Evolutionary conservation across 805 yeast species (phyloP).

Genomic region (Candida glaebosa): DNA sequence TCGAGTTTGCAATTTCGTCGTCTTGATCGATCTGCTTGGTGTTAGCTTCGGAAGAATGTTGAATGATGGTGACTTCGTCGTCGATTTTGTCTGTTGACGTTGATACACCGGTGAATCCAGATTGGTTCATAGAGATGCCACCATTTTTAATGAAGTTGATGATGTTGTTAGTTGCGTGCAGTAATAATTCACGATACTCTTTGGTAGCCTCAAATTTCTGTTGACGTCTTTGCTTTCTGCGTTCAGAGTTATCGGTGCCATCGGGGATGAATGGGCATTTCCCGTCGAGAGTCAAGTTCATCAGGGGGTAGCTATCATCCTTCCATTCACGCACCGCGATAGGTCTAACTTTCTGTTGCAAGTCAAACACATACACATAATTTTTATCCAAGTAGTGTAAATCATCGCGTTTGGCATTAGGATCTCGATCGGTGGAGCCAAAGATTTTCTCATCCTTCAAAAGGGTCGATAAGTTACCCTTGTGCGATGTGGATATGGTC

Average conservation of each 20-base stretch:
- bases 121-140: constrained; percentile 9
- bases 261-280: constrained; percentile 81
- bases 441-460: constrained; percentile 79
- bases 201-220: constrained; percentile 41
- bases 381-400: constrained; percentile 71
- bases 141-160: constrained; percentile 25
- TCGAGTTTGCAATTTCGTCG: constrained; percentile 5
- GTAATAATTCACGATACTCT: constrained; percentile 37
- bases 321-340: constrained; percentile 80
- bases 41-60: constrained; percentile 12
- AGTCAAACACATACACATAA: constrained; percentile 77
- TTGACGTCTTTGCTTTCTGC: constrained; percentile 35
- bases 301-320: constrained; percentile 50
- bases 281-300: constrained; percentile 64
- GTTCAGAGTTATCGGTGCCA: constrained; percentile 37
- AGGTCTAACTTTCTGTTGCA: constrained; percentile 74
- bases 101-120: constrained; percentile 21
- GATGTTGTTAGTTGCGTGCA: constrained; percentile 31
- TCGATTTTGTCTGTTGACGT: constrained; percentile 26
- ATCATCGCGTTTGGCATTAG: constrained; percentile 80
- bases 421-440: constrained; percentile 89
- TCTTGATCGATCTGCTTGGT: constrained; percentile 9
- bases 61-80: constrained; percentile 14
- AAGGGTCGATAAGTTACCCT: constrained; percentile 40
- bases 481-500: constrained; percentile 5